These are phyloP conservation scores for Chlorophyllum brunneum DNA, from an alignment of 768 basidiomycete genomes.

Conservation along the genomic window DNA sequence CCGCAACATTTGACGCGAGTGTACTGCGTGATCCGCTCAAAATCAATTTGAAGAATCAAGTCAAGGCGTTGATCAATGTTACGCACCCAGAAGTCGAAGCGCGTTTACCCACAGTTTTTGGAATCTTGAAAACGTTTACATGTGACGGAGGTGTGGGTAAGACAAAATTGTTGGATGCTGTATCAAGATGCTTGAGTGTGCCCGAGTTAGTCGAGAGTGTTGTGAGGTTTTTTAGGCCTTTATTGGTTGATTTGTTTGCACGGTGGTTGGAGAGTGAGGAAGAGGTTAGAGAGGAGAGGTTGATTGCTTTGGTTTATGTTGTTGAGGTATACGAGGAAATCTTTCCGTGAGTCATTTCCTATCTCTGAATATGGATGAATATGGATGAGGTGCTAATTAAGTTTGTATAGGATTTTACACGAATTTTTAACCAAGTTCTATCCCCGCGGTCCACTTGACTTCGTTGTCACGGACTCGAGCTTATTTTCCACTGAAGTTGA, in stretches of 20 bases:
- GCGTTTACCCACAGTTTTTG: neutral
- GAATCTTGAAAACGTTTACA: neutral
- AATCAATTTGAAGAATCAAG: constrained; percentile 57
- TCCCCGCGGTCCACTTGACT: constrained; percentile 50
- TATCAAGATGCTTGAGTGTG: constrained; percentile 7
- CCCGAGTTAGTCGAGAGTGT: constrained; percentile 29
- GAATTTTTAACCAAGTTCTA: constrained; percentile 44
- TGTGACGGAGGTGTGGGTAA: neutral
- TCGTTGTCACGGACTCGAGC: constrained; percentile 32
- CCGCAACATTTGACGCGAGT: constrained; percentile 3
- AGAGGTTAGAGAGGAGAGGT: constrained; percentile 41
- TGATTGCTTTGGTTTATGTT: constrained; percentile 58
- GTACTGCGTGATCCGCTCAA: constrained; percentile 49
- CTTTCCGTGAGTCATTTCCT: constrained; percentile 51
- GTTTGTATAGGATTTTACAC: constrained; percentile 47
- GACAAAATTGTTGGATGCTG: neutral
- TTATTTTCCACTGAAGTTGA: constrained; percentile 31
- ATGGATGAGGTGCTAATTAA: neutral
- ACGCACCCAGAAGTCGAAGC: constrained; percentile 32
- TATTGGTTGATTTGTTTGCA: constrained; percentile 76
- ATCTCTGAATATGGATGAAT: neutral
- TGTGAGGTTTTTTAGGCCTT: constrained; percentile 66
- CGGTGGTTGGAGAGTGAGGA: constrained; percentile 67
- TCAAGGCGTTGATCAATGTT: constrained; percentile 37
- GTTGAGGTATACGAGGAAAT: constrained; percentile 69